Evolutionary conservation across 2,329 filamentous ascomycete genomes (phyloP), one percentile per base, ranked within the genome.

Genomic region (Cladobotryum mycophilum): DNA sequence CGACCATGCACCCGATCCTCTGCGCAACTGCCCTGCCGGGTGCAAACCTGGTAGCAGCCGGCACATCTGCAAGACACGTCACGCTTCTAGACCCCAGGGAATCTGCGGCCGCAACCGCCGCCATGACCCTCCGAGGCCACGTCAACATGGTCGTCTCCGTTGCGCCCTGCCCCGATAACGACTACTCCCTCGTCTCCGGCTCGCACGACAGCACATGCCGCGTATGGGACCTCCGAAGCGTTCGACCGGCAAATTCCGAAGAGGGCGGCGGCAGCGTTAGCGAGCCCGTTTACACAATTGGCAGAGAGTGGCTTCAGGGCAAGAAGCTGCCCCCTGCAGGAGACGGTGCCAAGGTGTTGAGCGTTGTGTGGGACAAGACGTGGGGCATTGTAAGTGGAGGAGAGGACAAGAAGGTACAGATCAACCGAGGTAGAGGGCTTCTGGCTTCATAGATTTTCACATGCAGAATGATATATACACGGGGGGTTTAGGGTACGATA

Each of bases 351-450:
- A 97, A 97, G 78, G 89, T 99, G 45, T 89, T 97, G 67, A 81
- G 82, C 34, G 88, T 97, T 5, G 80, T 76, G 53, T 99, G 93
- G 93, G 88, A 96, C 68, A 75, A 78, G 65, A 80, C 83, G 6
- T 82, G 95, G 64, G 95, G 93, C 1, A 92, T 99, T 65, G 86
- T 96, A 41, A 95, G 88, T 62, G 90, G 77, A 41, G 90, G 92
- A 14, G 91, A 97, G 77, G 93, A 99, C 65, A 96, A 93, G 74
- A 84, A 82, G 73, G 84, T 99, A 61, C 93, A 99, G 75, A 83
- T 99, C 54, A 96, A 99, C 69, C 78, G 80, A 58, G 84, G 82
- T 15, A 76, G 79, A 55, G 78, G 74, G 51, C 58, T 81, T 41
- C 62, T 79, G 41, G 62, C 65, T 34, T 62, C 64, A 63, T 72